Conservation (phyloP, 371 early-diverging fungal genomes). For the Mucor velutinosus region DNA sequence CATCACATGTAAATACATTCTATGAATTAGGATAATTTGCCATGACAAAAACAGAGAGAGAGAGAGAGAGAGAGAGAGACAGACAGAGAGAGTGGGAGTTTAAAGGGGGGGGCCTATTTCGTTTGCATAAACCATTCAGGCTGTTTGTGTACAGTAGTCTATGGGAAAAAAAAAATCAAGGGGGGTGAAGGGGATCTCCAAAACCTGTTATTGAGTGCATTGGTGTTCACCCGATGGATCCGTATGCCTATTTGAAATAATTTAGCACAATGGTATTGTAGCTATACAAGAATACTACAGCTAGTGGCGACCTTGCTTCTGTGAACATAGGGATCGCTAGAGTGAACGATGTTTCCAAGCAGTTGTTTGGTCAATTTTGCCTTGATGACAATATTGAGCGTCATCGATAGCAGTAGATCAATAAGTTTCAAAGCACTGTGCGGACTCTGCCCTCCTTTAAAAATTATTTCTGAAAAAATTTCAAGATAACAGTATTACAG, state of each 20-base stretch:
- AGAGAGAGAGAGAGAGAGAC: too few species aligned
- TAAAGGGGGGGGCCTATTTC: not conserved
- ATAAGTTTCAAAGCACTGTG: too few species aligned
- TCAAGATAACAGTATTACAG: too few species aligned
- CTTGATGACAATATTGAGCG: too few species aligned
- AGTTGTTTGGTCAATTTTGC: too few species aligned
- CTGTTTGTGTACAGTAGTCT: not conserved
- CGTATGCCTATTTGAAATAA: not conserved
- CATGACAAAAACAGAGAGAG: not conserved
- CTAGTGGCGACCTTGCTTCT: too few species aligned
- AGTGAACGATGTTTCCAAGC: too few species aligned
- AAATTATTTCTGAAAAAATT: too few species aligned
- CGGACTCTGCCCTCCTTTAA: too few species aligned
- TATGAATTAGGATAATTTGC: not conserved
- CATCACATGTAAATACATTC: not conserved
- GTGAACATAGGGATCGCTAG: too few species aligned
- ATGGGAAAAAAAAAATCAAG: not conserved
- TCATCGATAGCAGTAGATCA: too few species aligned
- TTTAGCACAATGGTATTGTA: not conserved
- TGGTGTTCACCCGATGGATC: not conserved
- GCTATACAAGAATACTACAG: too few species aligned
- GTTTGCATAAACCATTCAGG: not conserved
- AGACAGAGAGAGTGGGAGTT: not conserved
- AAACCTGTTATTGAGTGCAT: not conserved
- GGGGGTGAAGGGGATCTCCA: not conserved